Conservation (phyloP, 208 protist species). For the Ichthyophonus hoferi region DNA sequence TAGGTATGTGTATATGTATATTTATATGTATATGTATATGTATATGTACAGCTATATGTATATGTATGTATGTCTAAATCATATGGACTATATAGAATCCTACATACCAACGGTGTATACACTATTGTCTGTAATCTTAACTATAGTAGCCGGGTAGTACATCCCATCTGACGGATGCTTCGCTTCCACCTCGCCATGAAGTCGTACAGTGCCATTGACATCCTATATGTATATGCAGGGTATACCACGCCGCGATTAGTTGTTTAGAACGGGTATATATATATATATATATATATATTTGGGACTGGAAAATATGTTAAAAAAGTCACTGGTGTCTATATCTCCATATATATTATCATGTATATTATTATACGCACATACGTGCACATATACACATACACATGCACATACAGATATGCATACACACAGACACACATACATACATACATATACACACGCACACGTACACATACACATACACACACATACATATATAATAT, state of each 20-base stretch:
- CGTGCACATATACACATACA: background rate
- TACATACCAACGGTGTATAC: constrained; percentile 2
- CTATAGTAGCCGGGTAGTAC: background rate
- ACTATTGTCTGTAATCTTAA: background rate
- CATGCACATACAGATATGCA: background rate
- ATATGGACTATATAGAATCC: background rate
- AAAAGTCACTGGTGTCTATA: too few relatives aligned
- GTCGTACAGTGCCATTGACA: background rate
- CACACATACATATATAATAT: background rate
- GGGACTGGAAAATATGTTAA: too few relatives aligned
- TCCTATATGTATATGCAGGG: background rate
- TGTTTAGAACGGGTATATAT: too few relatives aligned
- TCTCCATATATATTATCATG: too few relatives aligned
- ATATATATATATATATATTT: too few relatives aligned
- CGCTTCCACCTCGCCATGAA: background rate
- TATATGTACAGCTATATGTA: background rate
- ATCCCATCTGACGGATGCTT: background rate
- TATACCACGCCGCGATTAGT: too few relatives aligned
- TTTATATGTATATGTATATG: background rate
- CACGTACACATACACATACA: background rate
- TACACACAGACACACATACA: background rate
- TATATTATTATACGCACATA: background rate
- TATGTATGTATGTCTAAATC: background rate
- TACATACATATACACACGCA: background rate
- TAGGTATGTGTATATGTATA: background rate